phyloP scores from a whole-genome alignment of 2,329 filamentous ascomycete genomes.

The Fusarium sp. region DNA sequence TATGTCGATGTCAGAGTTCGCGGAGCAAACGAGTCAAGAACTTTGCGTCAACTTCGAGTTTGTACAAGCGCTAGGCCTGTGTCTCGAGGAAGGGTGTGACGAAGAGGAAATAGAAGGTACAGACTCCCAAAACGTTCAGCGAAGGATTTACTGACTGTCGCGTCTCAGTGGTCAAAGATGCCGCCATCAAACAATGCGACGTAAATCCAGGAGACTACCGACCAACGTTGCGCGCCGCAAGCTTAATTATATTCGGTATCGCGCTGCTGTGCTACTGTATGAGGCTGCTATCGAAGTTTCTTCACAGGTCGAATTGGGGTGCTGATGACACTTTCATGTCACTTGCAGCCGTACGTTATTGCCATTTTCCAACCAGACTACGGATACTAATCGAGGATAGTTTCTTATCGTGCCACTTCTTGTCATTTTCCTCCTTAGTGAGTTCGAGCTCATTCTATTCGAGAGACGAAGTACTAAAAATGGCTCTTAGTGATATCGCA shows the following conservation, averaged over 20 bases:
- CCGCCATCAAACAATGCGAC: background rate
- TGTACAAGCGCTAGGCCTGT: background rate
- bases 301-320: background rate
- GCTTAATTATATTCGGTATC: background rate
- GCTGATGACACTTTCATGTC: background rate
- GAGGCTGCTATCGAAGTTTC: background rate
- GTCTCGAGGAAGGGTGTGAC: background rate
- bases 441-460: background rate
- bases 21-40: background rate
- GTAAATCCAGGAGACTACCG: background rate
- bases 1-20: background rate
- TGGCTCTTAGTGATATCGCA: background rate
- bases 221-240: background rate
- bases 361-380: fast-evolving
- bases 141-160: background rate
- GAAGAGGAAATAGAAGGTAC: background rate
- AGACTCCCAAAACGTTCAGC: fast-evolving
- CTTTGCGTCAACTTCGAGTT: background rate
- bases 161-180: background rate
- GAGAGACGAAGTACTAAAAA: background rate
- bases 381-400: background rate
- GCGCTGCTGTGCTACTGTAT: fast-evolving
- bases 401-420: background rate
- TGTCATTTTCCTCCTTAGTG: background rate
- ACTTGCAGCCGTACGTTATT: background rate